Percentiles rank a stretch among this genome's conserved stretches.
These are phyloP conservation scores for Nemophila menziesii DNA, from an alignment of 257 asterid genomes.

Conservation along the genomic window DNA sequence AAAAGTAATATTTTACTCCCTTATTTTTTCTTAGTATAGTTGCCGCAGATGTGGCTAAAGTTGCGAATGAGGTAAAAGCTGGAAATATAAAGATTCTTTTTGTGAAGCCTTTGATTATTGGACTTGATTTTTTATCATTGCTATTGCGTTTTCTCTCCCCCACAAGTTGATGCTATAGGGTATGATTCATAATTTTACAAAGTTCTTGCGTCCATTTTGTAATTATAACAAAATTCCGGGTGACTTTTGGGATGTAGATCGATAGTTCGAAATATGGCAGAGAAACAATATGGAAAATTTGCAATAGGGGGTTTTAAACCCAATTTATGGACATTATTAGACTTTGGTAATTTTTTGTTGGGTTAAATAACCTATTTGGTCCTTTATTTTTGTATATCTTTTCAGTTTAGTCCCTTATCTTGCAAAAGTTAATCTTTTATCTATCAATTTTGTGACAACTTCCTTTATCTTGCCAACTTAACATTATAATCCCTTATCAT, in stretches of 20 bases:
- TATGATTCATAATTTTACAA: conserved; percentile 15
- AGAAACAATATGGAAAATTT: conserved; percentile 60
- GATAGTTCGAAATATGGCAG: conserved; percentile 58
- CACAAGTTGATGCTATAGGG: conserved; percentile 89
- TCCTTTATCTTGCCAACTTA: too few species aligned
- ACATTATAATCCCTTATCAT: too few species aligned
- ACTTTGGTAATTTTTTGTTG: conserved; percentile 53
- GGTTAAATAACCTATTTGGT: too few species aligned
- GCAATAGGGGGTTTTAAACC: conserved; percentile 79
- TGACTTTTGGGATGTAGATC: too few species aligned
- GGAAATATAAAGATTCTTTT: conserved; percentile 80
- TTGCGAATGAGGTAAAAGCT: conserved; percentile 93
- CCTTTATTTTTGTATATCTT: too few species aligned
- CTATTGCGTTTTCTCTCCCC: conserved; percentile 92
- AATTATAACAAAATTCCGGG: too few species aligned
- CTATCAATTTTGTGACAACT: too few species aligned
- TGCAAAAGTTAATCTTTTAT: too few species aligned
- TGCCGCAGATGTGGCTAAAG: conserved; percentile 86
- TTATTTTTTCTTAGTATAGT: conserved; percentile 52
- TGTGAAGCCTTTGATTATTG: conserved; percentile 92
- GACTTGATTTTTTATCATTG: conserved; percentile 89
- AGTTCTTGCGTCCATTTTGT: not conserved
- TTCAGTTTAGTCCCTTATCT: too few species aligned
- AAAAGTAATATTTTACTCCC: too few species aligned
- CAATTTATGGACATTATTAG: conserved; percentile 92